A percentile compares a stretch with the other conserved stretches of the same genome.
Evolutionary conservation across 208 protist species (phyloP).

Genomic region (Leishmania tarentolae): DNA sequence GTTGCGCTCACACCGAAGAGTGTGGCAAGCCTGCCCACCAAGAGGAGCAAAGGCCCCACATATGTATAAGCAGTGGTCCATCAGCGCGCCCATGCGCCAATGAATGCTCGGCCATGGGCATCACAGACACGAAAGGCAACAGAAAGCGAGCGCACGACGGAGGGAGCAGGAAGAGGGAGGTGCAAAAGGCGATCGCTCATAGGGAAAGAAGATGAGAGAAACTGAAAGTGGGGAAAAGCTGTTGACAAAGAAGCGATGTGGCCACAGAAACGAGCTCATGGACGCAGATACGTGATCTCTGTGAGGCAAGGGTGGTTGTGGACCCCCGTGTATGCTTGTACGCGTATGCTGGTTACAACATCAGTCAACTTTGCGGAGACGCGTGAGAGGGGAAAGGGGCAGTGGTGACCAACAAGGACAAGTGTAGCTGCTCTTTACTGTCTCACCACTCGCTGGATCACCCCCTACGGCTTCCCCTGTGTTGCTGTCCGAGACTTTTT

Average conservation of each 20-base stretch:
- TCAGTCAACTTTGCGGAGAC: background rate
- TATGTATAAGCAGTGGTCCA: background rate
- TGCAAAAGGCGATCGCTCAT: background rate
- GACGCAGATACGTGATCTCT: background rate
- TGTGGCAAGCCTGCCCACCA: background rate
- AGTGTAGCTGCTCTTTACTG: background rate
- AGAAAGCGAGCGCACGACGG: background rate
- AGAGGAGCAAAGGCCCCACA: background rate
- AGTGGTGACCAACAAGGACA: background rate
- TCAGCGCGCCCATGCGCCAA: background rate
- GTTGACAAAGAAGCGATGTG: background rate
- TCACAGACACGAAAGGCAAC: slow-evolving; percentile 2
- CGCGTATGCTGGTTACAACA: background rate
- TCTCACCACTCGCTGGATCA: background rate
- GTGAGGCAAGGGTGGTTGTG: background rate
- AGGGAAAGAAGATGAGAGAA: background rate
- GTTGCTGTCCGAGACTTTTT: background rate
- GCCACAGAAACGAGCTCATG: background rate
- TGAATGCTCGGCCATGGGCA: background rate
- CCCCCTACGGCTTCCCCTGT: background rate
- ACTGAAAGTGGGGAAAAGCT: background rate
- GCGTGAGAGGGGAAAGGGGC: background rate
- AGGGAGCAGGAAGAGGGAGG: background rate
- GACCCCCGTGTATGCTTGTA: background rate
- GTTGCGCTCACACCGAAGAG: background rate